Evolutionary conservation across 2,329 filamentous ascomycete species (phyloP).

Genomic region (Dryadomyces quercus-mongolicae): DNA sequence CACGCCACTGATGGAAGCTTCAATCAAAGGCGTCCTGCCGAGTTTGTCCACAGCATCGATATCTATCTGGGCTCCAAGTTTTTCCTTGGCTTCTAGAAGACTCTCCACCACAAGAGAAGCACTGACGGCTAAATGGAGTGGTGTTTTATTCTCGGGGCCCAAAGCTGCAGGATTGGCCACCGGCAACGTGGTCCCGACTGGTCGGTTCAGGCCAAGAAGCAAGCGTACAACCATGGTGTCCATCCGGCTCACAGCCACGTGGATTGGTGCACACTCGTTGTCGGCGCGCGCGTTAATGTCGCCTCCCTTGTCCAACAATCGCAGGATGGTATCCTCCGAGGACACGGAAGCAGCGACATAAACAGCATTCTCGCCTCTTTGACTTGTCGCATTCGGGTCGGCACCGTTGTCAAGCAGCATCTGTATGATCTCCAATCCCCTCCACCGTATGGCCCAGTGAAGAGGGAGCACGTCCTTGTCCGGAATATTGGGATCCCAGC

Average conservation of each 20-base stretch:
- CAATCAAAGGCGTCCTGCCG: background rate
- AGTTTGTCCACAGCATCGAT: background rate
- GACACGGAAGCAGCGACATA: background rate
- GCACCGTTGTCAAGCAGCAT: conserved; percentile 5
- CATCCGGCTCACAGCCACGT: background rate
- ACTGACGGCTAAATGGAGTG: background rate
- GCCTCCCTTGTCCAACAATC: background rate
- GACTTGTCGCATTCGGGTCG: background rate
- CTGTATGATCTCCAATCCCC: background rate
- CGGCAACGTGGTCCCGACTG: background rate
- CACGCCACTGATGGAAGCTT: background rate
- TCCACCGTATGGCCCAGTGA: background rate
- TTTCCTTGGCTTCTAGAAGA: background rate
- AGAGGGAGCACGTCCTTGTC: background rate
- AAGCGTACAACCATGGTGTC: background rate
- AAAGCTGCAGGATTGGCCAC: background rate
- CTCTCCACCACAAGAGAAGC: background rate
- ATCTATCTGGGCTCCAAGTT: background rate
- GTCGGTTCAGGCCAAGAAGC: background rate
- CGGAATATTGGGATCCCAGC: background rate
- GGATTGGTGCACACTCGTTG: background rate
- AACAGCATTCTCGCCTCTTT: background rate
- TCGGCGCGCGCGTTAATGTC: background rate
- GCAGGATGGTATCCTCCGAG: background rate
- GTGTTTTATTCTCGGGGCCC: background rate